These are phyloP conservation scores for Kwoniella sp. DNA, from an alignment of 768 basidiomycete genomes.

Conservation along the genomic window DNA sequence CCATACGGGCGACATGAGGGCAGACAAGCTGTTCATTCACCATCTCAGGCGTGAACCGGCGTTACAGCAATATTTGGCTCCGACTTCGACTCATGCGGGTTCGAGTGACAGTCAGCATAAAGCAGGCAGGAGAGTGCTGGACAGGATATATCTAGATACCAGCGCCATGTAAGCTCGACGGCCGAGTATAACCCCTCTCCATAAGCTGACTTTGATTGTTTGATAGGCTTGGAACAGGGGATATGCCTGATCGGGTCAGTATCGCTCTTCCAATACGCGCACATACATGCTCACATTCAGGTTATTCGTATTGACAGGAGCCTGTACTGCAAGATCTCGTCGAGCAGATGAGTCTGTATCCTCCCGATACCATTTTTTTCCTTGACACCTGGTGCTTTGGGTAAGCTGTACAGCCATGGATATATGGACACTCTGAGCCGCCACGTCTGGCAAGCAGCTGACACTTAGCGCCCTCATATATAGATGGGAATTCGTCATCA, in stretches of 20 bases:
- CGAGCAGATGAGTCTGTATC: constrained; percentile 70
- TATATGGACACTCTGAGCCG: too few species aligned
- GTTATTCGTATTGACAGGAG: too few species aligned
- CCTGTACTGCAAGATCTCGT: constrained; percentile 70
- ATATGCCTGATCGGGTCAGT: constrained; percentile 53
- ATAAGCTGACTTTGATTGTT: constrained; percentile 13
- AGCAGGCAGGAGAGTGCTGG: constrained; percentile 58
- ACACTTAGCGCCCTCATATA: too few species aligned
- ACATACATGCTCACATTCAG: neutral
- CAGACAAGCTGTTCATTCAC: constrained; percentile 78
- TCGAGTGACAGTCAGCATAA: constrained; percentile 4
- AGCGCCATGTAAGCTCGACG: constrained; percentile 56
- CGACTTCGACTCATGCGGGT: constrained; percentile 30
- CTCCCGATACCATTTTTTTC: constrained; percentile 73
- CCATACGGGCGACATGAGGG: constrained; percentile 91
- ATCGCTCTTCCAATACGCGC: neutral
- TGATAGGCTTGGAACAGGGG: constrained; percentile 51
- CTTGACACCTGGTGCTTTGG: constrained; percentile 96
- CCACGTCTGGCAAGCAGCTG: too few species aligned
- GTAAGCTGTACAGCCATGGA: constrained; percentile 27
- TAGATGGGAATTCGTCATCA: constrained; percentile 81
- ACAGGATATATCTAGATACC: constrained; percentile 83
- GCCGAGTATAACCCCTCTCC: too few species aligned
- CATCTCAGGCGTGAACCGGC: constrained; percentile 69
- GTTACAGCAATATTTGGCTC: constrained; percentile 70